Evolutionary conservation across 2,329 filamentous ascomycete species (phyloP), one percentile per base, ranked within the genome.

Genomic region (Nannizzia gypsea): DNA sequence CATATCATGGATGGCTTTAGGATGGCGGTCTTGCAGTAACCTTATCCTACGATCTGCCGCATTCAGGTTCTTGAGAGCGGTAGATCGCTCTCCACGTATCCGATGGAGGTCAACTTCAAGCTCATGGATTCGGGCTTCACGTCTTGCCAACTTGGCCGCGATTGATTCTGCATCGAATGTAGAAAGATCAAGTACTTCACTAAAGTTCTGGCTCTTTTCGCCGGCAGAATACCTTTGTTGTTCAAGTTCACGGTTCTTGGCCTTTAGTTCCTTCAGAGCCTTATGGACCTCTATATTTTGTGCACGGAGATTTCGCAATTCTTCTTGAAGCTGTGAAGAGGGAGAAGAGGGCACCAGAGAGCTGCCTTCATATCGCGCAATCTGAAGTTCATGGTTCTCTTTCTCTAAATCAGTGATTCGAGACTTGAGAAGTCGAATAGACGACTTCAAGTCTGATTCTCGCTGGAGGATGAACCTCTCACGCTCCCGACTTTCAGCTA

Each of bases 131-230:
- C 83, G 80, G 59, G 82, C 78, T 59, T 89, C 85, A 63, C 87
- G 84, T 67, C 88, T 83, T 4, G 81, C 78, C 28, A 93, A 79
- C 67, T 88, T 84, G 61, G 88, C 79, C 65, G 89, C 85, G n/a
- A 93, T 78, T 36, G 84, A 81, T 70, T 89, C 83, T 46, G 78
- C 73, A 66, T 80, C 78, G 1, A 76, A 71, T 4, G 75, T 72
- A 6, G 76, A 74, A 13, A 76, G 74, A 65, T 78, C 75, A 17
- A 79, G 70, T 1, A 80, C 63, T 52, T 77, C 74, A 57, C 77
- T 75, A 34, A 77, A 70, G 46, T 76, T 74, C 56, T 69, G 72
- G 55, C 76, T 71, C 57, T 77, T 72, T 31, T 75, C 72, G 54
- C 69, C 68, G 63, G 73, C 71, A 42, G 64, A 73, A 63, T 74